phyloP scores from a whole-genome alignment of 2,329 filamentous ascomycete species.

The Rugonectria rugulosa region DNA sequence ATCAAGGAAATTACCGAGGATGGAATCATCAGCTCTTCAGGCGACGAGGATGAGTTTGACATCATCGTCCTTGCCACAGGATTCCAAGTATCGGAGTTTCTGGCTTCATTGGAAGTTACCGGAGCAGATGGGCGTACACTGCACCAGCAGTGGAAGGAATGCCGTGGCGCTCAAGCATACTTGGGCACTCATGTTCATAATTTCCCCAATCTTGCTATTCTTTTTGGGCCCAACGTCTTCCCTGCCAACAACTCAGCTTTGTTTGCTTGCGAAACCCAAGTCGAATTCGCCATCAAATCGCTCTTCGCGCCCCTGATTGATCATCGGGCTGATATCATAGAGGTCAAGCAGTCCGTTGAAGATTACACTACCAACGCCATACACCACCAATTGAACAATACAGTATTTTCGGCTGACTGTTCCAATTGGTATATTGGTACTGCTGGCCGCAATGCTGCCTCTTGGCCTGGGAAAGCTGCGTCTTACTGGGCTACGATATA shows the following conservation, averaged over 20 bases:
- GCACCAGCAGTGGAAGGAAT: constrained; percentile 38
- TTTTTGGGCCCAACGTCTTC: constrained; percentile 37
- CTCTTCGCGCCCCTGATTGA: constrained; percentile 43
- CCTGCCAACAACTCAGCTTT: constrained; percentile 39
- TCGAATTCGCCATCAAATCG: constrained; percentile 40
- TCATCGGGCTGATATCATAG: constrained; percentile 16
- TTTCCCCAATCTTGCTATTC: constrained; percentile 44
- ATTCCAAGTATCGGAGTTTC: constrained; percentile 37
- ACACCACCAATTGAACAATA: constrained; percentile 23
- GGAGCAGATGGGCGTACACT: constrained; percentile 35
- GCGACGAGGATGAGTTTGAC: constrained; percentile 33
- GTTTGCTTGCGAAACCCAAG: constrained; percentile 36
- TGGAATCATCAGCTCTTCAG: constrained; percentile 32
- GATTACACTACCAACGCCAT: constrained; percentile 25
- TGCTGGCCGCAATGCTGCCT: constrained; percentile 39
- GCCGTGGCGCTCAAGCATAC: constrained; percentile 41
- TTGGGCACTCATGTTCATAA: constrained; percentile 41
- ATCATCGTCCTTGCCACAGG: constrained; percentile 41
- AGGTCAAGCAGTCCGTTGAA: constrained; percentile 27
- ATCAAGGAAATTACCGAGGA: constrained; percentile 36
- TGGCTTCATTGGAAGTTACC: constrained; percentile 39
- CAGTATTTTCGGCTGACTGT: constrained; percentile 28
- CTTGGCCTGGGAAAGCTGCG: constrained; percentile 44
- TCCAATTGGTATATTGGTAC: constrained; percentile 32
- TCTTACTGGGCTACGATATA: constrained; percentile 44